Evolutionary conservation across 2,329 filamentous ascomycete species (phyloP).

Genomic region (Pyrenophora tritici-repentis): DNA sequence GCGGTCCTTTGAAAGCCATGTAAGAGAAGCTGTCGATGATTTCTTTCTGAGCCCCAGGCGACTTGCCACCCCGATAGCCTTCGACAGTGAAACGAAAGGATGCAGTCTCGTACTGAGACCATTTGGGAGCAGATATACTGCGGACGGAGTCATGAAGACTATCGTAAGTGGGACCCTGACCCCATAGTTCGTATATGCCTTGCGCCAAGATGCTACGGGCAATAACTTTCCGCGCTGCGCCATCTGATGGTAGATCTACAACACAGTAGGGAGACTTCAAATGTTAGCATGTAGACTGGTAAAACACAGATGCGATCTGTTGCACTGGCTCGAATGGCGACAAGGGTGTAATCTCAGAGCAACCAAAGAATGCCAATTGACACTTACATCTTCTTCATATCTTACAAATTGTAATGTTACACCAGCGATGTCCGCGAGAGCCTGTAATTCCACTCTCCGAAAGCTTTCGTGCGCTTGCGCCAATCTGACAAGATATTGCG

Average conservation of each 20-base stretch:
- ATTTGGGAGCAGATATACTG: constrained; percentile 63
- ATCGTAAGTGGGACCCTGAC: constrained; percentile 67
- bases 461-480: constrained; percentile 92
- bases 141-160: constrained; percentile 70
- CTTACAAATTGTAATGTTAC: constrained; percentile 73
- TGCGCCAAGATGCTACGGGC: constrained; percentile 79
- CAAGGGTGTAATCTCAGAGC: neutral
- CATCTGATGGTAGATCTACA: constrained; percentile 66
- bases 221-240: constrained; percentile 69
- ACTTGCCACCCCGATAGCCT: constrained; percentile 75
- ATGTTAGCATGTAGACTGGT: constrained; percentile 12
- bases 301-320: neutral
- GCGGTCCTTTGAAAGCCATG: constrained; percentile 76
- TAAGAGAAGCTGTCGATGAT: constrained; percentile 85
- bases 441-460: constrained; percentile 79
- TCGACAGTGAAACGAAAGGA: constrained; percentile 88
- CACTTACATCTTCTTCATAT: constrained; percentile 74
- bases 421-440: constrained; percentile 71
- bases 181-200: constrained; percentile 90
- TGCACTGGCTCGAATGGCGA: neutral
- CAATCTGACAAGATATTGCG: constrained; percentile 86
- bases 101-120: constrained; percentile 65
- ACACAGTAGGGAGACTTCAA: constrained; percentile 85
- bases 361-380: constrained; percentile 6
- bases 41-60: constrained; percentile 64